Evolutionary conservation across 768 basidiomycete genomes (phyloP).

Genomic region (Lactarius akahatsu): DNA sequence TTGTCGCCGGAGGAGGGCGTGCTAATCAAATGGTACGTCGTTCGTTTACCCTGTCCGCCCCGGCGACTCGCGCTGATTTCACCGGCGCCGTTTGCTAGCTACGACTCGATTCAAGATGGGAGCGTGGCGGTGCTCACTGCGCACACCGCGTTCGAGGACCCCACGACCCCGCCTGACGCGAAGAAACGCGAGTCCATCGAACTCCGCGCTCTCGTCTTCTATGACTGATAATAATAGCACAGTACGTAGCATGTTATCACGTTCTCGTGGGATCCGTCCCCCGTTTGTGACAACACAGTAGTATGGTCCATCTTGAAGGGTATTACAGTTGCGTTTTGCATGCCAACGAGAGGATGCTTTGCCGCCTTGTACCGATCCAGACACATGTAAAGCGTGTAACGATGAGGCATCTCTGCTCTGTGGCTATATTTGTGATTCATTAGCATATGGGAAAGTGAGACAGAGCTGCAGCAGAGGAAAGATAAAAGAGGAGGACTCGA

Average conservation of each 20-base stretch:
- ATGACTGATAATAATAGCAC: conserved; percentile 38
- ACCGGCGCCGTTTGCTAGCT: conserved; percentile 30
- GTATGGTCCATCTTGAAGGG: too few relatives aligned
- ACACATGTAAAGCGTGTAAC: too few relatives aligned
- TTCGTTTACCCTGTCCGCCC: neutral
- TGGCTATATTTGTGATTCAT: too few relatives aligned
- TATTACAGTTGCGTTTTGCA: too few relatives aligned
- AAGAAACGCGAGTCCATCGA: conserved; percentile 60
- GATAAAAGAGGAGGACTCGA: too few relatives aligned
- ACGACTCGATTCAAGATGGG: too few relatives aligned
- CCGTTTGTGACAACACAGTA: neutral
- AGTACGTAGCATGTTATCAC: neutral
- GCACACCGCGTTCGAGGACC: conserved; percentile 57
- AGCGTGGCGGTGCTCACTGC: too few relatives aligned
- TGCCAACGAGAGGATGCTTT: neutral
- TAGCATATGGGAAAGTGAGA: too few relatives aligned
- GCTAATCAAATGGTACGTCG: conserved; percentile 47
- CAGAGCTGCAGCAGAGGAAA: too few relatives aligned
- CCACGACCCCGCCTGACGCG: conserved; percentile 49
- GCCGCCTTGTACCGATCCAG: too few relatives aligned
- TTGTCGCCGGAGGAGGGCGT: conserved; percentile 48
- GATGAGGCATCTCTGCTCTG: too few relatives aligned
- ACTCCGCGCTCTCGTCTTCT: conserved; percentile 62
- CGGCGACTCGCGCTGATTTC: neutral
- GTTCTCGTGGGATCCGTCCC: neutral